These are phyloP conservation scores for Colletotrichum cuscutae DNA, from an alignment of 2,329 filamentous ascomycete species.

Conservation along the genomic window DNA sequence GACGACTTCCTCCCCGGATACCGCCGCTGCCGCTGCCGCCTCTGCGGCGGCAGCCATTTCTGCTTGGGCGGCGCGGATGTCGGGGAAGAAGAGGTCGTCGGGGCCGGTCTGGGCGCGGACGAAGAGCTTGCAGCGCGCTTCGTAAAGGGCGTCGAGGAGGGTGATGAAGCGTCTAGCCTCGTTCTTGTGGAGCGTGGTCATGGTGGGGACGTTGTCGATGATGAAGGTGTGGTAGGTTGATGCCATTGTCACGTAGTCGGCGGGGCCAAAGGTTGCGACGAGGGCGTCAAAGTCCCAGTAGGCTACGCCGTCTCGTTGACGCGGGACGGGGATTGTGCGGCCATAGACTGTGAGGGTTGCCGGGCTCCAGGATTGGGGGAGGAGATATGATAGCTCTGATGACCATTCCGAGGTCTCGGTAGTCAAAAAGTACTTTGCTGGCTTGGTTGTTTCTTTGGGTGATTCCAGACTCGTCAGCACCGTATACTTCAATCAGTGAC, in stretches of 20 bases:
- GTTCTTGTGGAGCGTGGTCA: slow-evolving; percentile 78
- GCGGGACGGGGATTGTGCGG: slow-evolving; percentile 68
- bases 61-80: slow-evolving; percentile 45
- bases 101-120: slow-evolving; percentile 75
- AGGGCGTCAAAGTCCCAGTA: slow-evolving; percentile 76
- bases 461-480: background rate
- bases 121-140: slow-evolving; percentile 81
- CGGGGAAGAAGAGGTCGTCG: slow-evolving; percentile 83
- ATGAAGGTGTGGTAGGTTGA: slow-evolving; percentile 84
- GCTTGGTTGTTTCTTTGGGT: slow-evolving; percentile 13
- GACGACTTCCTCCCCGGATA: slow-evolving; percentile 31
- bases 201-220: slow-evolving; percentile 74
- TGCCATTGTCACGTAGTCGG: slow-evolving; percentile 85
- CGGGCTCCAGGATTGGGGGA: slow-evolving; percentile 51
- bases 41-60: background rate
- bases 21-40: background rate
- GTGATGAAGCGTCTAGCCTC: slow-evolving; percentile 85
- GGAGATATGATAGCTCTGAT: background rate
- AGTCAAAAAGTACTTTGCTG: slow-evolving; percentile 25
- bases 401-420: slow-evolving; percentile 24
- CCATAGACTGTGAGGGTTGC: slow-evolving; percentile 68
- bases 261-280: slow-evolving; percentile 77
- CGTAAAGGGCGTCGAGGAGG: slow-evolving; percentile 82
- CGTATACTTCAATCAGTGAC: too few species aligned
- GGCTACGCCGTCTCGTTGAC: slow-evolving; percentile 65